These are phyloP conservation scores for Macadamia tetraphylla DNA, from an alignment of 164 flowering plant species.

Conservation along the genomic window DNA sequence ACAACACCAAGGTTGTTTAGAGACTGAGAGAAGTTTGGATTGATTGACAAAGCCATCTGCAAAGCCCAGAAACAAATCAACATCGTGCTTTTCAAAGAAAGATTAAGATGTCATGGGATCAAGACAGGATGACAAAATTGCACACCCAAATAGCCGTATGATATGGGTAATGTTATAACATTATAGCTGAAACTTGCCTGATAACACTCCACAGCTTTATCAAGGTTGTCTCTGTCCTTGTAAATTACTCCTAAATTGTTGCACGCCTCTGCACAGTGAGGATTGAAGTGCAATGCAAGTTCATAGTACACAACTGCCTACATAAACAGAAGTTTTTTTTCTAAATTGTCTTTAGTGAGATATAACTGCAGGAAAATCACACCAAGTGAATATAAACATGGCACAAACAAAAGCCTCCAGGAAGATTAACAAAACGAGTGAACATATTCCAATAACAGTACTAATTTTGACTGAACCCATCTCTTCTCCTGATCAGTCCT, in stretches of 20 bases:
- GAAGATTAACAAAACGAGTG: neutral
- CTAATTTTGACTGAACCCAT: too few relatives aligned
- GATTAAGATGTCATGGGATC: neutral
- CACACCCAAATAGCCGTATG: neutral
- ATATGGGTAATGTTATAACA: neutral
- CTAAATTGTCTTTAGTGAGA: slow-evolving; percentile 6
- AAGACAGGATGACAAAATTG: neutral
- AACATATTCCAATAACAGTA: neutral
- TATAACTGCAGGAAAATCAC: neutral
- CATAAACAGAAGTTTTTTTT: slow-evolving; percentile 21
- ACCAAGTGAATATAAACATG: neutral
- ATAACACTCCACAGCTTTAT: slow-evolving; percentile 98
- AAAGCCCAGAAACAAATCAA: slow-evolving; percentile 11
- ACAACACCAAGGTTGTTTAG: slow-evolving; percentile 98
- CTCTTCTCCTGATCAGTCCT: too few relatives aligned
- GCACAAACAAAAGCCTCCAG: neutral
- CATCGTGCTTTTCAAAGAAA: slow-evolving; percentile 1
- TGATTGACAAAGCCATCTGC: slow-evolving; percentile 90
- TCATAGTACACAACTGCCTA: slow-evolving; percentile 98
- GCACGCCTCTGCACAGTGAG: slow-evolving; percentile 99
- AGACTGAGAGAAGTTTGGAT: slow-evolving; percentile 95
- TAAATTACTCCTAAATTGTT: slow-evolving; percentile 96
- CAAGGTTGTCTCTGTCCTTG: slow-evolving; percentile 98
- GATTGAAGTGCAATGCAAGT: slow-evolving; percentile 96
- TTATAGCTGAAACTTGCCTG: slow-evolving; percentile 44